Evolutionary conservation across 148 eudicot genomes (phyloP).

Genomic region (Amaranthus palmeri): DNA sequence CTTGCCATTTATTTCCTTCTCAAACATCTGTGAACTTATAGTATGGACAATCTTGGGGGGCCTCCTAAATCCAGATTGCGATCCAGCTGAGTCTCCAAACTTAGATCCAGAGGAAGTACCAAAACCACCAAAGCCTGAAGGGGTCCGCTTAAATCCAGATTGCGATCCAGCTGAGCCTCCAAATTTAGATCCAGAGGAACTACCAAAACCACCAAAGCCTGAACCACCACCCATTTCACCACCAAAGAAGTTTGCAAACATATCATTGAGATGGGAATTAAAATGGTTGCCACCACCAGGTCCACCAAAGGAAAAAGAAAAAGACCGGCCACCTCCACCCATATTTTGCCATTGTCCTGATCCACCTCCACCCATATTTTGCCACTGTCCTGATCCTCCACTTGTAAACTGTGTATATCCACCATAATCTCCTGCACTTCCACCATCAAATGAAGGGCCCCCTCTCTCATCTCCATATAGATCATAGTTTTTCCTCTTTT

Average conservation of each 20-base stretch:
- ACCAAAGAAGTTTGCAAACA: slow-evolving; percentile 74
- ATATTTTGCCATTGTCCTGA: slow-evolving; percentile 65
- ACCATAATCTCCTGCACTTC: slow-evolving; percentile 49
- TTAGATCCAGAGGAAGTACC: slow-evolving; percentile 46
- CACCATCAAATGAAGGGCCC: slow-evolving; percentile 68
- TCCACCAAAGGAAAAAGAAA: slow-evolving; percentile 90
- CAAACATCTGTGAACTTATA: slow-evolving; percentile 48
- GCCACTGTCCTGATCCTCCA: slow-evolving; percentile 79
- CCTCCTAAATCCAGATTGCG: slow-evolving; percentile 38
- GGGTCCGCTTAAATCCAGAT: slow-evolving; percentile 37
- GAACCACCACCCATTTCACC: slow-evolving; percentile 57
- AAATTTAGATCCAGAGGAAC: slow-evolving; percentile 48
- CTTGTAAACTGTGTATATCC: slow-evolving; percentile 61
- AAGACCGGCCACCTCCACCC: slow-evolving; percentile 71
- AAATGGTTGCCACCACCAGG: slow-evolving; percentile 50
- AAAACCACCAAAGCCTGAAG: slow-evolving; percentile 29
- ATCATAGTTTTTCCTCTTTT: slow-evolving; percentile 90
- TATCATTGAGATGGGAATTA: slow-evolving; percentile 71
- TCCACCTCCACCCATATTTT: slow-evolving; percentile 73
- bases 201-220: slow-evolving; percentile 51
- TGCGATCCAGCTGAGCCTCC: slow-evolving; percentile 56
- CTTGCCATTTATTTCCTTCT: slow-evolving; percentile 66
- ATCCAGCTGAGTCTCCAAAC: slow-evolving; percentile 56
- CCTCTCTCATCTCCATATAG: slow-evolving; percentile 83
- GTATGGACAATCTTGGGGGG: slow-evolving; percentile 40